These are phyloP conservation scores for Tetracladium maxilliforme DNA, from an alignment of 2,329 filamentous ascomycete species.

Conservation along the genomic window DNA sequence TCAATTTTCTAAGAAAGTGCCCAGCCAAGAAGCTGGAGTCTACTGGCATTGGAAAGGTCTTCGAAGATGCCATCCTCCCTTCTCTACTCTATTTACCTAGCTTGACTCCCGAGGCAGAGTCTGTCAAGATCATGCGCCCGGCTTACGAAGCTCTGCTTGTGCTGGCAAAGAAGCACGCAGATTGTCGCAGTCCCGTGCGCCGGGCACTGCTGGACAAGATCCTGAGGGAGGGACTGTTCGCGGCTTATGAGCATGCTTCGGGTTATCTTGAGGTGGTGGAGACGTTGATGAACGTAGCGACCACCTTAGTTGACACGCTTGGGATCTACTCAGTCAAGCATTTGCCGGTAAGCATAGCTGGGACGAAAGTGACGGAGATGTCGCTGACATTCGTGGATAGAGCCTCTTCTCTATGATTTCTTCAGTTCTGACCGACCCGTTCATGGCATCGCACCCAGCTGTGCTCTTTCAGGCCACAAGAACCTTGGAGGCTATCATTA, in stretches of 20 bases:
- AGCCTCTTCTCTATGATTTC: constrained; percentile 54
- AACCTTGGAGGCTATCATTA: constrained; percentile 40
- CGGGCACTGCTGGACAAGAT: constrained; percentile 37
- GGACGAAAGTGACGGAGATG: constrained; percentile 1
- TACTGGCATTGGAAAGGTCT: constrained; percentile 52
- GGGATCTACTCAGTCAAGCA: constrained; percentile 52
- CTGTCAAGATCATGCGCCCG: constrained; percentile 43
- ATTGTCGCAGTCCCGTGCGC: no score
- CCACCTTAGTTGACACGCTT: constrained; percentile 35
- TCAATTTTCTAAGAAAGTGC: constrained; percentile 37
- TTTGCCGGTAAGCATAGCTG: constrained; percentile 34
- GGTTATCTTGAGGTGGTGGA: constrained; percentile 41
- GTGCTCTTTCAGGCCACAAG: constrained; percentile 33
- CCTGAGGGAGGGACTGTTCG: constrained; percentile 38
- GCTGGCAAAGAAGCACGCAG: no score
- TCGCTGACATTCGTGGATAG: constrained; percentile 17
- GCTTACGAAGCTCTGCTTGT: constrained; percentile 53
- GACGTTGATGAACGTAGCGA: constrained; percentile 35
- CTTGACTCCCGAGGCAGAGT: constrained; percentile 61
- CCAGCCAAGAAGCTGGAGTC: constrained; percentile 35
- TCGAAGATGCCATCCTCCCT: constrained; percentile 55
- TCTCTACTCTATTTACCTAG: constrained; percentile 64
- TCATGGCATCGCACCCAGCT: constrained; percentile 37
- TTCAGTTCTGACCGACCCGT: constrained; percentile 52
- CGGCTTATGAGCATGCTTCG: constrained; percentile 39